Percentiles rank a stretch among this genome's conserved stretches.
These are phyloP conservation scores for Candida tallmaniae DNA, from an alignment of 805 yeast genomes.

Conservation along the genomic window DNA sequence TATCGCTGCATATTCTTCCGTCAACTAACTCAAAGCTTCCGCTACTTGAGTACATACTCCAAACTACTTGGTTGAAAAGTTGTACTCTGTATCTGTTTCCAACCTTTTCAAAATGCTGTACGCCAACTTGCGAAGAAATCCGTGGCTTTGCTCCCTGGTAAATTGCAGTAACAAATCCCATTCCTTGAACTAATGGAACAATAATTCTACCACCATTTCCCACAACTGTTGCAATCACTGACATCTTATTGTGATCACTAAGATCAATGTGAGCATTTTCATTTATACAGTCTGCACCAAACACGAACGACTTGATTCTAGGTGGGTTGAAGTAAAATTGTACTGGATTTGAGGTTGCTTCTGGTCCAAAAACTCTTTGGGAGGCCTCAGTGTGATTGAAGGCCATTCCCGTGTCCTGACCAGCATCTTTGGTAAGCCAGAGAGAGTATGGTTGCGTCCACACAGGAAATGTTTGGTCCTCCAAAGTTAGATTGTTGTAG, in stretches of 20 bases:
- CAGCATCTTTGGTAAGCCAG: constrained; percentile 53
- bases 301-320: constrained; percentile 54
- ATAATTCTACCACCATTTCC: constrained; percentile 24
- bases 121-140: constrained; percentile 60
- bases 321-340: constrained; percentile 68
- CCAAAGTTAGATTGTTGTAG: constrained; percentile 68
- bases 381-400: constrained; percentile 55
- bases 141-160: constrained; percentile 51
- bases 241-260: constrained; percentile 25
- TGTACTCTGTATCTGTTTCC: constrained; percentile 39
- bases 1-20: constrained; percentile 41
- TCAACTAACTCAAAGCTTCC: constrained; percentile 22
- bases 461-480: constrained; percentile 59
- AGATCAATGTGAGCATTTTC: constrained; percentile 16
- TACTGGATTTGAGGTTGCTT: constrained; percentile 46
- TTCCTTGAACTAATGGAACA: constrained; percentile 66
- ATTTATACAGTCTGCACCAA: constrained; percentile 27
- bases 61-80: constrained; percentile 53
- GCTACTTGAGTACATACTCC: constrained; percentile 60
- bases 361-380: constrained; percentile 70
- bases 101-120: constrained; percentile 44
- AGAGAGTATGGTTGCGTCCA: constrained; percentile 83
- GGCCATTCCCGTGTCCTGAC: constrained; percentile 57
- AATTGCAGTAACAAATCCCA: constrained; percentile 69
- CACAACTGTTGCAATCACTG: constrained; percentile 21